phyloP scores from a whole-genome alignment of 805 yeast genomes.

The Schizosaccharomyces osmophilus region DNA sequence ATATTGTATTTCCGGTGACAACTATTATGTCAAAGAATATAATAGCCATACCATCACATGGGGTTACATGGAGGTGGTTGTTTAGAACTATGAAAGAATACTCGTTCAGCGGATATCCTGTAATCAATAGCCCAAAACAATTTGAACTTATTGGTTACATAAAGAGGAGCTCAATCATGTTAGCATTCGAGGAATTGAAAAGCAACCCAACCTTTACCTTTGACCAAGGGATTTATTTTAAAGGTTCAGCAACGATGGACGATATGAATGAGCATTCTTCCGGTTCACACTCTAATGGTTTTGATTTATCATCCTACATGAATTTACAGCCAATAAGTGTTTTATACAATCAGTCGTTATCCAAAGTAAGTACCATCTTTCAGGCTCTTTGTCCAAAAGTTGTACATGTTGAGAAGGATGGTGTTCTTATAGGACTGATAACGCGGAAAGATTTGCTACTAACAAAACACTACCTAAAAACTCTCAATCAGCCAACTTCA shows the following conservation, averaged over 20 bases:
- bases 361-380: constrained; percentile 41
- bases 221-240: neutral
- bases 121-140: neutral
- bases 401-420: constrained; percentile 39
- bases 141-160: neutral
- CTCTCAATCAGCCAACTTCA: no score
- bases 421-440: constrained; percentile 40
- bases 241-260: neutral
- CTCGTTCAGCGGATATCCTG: neutral
- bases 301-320: constrained; percentile 13
- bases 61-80: constrained; percentile 4
- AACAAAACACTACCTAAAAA: constrained; percentile 16
- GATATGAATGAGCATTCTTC: neutral
- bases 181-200: neutral
- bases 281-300: neutral
- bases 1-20: constrained; percentile 25
- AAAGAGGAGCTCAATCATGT: neutral
- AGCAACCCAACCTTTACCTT: neutral
- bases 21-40: constrained; percentile 37
- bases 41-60: constrained; percentile 6
- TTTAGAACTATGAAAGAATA: neutral
- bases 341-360: constrained; percentile 28
- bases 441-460: constrained; percentile 58
- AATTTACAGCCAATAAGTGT: constrained; percentile 41
- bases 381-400: constrained; percentile 57